Conservation (phyloP, 441 rosid species). For the Jatropha podagrica region DNA sequence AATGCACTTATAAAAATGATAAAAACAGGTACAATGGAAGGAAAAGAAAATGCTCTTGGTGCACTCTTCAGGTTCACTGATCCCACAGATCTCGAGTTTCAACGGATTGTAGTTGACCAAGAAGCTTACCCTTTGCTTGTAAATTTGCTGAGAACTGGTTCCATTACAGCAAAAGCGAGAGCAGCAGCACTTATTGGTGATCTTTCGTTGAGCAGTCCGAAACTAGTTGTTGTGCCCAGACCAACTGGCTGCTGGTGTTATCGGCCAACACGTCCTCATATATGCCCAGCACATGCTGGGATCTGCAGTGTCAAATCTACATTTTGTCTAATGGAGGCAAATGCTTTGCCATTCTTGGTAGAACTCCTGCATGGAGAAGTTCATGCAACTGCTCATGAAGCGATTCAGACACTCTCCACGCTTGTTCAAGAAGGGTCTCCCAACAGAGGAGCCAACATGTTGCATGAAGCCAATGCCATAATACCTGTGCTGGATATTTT, state of each 20-base stretch:
- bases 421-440: conserved; percentile 41
- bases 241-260: conserved; percentile 46
- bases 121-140: conserved; percentile 56
- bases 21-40: conserved; percentile 49
- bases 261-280: conserved; percentile 29
- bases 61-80: conserved; percentile 66
- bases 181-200: conserved; percentile 67
- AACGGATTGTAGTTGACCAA: conserved; percentile 43
- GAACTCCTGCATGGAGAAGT: conserved; percentile 36
- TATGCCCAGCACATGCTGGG: conserved; percentile 53
- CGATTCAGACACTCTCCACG: conserved; percentile 56
- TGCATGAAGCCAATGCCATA: conserved; percentile 55
- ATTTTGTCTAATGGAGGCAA: conserved; percentile 53
- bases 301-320: conserved; percentile 48
- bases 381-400: conserved; percentile 52
- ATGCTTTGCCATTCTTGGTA: conserved; percentile 48
- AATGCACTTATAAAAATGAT: conserved; percentile 43
- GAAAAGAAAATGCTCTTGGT: conserved; percentile 61
- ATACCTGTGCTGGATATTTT: conserved; percentile 41
- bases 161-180: conserved; percentile 52
- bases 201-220: conserved; percentile 51
- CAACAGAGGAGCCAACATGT: conserved; percentile 39
- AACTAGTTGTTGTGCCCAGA: conserved; percentile 33
- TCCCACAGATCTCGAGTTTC: conserved; percentile 44
- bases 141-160: conserved; percentile 40